Conservation (phyloP, 2,329 filamentous ascomycete genomes). For the Exserohilum rostratum region DNA sequence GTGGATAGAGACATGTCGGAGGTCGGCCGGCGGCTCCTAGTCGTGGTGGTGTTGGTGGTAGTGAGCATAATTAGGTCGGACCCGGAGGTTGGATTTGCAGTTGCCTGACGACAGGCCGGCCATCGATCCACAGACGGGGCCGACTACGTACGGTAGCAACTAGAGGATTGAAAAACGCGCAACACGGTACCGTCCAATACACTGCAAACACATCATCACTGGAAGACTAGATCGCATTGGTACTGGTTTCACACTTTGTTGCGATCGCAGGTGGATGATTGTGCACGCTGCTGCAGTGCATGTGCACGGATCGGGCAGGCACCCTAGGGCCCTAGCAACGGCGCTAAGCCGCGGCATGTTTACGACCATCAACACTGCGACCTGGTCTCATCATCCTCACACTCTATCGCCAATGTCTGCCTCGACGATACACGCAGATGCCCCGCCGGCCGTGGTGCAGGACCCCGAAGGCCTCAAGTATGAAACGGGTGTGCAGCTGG, state of each 20-base stretch:
- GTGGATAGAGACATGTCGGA: not conserved
- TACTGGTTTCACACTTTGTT: not conserved
- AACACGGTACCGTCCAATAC: slow-evolving; percentile 1
- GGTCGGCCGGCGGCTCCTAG: not conserved
- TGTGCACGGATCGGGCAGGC: slow-evolving; percentile 9
- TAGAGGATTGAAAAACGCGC: not conserved
- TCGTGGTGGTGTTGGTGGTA: slow-evolving; percentile 1
- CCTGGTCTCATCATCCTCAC: slow-evolving; percentile 33
- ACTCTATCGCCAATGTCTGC: slow-evolving; percentile 44
- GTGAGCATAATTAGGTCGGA: not conserved
- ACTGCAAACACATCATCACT: slow-evolving; percentile 2
- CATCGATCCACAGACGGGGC: slow-evolving; percentile 20
- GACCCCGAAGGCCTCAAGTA: slow-evolving; percentile 75
- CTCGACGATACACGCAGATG: slow-evolving; percentile 58
- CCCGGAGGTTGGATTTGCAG: slow-evolving; percentile 20
- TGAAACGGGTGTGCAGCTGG: slow-evolving; percentile 74
- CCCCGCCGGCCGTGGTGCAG: slow-evolving; percentile 63
- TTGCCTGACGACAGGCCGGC: slow-evolving; percentile 30
- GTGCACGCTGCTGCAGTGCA: slow-evolving; percentile 12
- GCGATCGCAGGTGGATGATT: slow-evolving; percentile 1
- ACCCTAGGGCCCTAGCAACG: slow-evolving; percentile 16
- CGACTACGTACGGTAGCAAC: slow-evolving; percentile 23
- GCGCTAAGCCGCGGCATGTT: slow-evolving; percentile 16
- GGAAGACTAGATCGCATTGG: slow-evolving; percentile 2
- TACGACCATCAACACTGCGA: slow-evolving; percentile 28